Percentiles rank a stretch among this genome's conserved stretches.
Evolutionary conservation across 345 rosid genomes (phyloP).

Genomic region (Arabidopsis thaliana): DNA sequence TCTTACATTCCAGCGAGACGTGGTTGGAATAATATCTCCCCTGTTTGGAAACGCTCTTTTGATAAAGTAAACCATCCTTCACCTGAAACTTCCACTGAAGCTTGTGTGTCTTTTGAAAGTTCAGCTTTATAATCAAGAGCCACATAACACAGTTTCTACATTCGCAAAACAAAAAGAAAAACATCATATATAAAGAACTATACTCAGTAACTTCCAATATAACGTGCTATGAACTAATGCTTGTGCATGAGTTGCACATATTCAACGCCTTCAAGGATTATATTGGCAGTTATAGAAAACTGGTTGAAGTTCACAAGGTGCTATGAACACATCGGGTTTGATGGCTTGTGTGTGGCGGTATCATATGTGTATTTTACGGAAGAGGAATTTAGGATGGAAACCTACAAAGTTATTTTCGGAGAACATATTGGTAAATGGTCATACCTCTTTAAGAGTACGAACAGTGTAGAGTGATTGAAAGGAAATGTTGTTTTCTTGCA

Average conservation of each 20-base stretch:
- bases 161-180: slow-evolving; percentile 37
- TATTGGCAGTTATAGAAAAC: neutral
- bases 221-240: neutral
- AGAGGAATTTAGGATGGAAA: slow-evolving; percentile 15
- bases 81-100: slow-evolving; percentile 66
- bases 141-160: slow-evolving; percentile 88
- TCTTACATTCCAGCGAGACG: slow-evolving; percentile 88
- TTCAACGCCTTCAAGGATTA: slow-evolving; percentile 3
- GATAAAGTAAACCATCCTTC: slow-evolving; percentile 85
- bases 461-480: slow-evolving; percentile 80
- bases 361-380: neutral
- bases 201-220: neutral
- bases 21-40: slow-evolving; percentile 92
- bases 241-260: slow-evolving; percentile 26
- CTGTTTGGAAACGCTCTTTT: slow-evolving; percentile 87
- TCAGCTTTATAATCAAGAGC: slow-evolving; percentile 81
- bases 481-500: slow-evolving; percentile 73
- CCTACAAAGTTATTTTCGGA: slow-evolving; percentile 6
- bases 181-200: neutral
- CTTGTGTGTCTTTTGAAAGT: slow-evolving; percentile 63
- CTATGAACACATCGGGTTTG: neutral
- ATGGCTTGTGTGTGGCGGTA: neutral
- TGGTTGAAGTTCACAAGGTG: slow-evolving; percentile 9
- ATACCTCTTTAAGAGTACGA: slow-evolving; percentile 90
- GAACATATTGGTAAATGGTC: slow-evolving; percentile 10